A percentile compares a stretch with the other conserved stretches of the same genome.
Conservation (phyloP, 805 yeast species). For the Tetrapisispora namnaoensis region DNA sequence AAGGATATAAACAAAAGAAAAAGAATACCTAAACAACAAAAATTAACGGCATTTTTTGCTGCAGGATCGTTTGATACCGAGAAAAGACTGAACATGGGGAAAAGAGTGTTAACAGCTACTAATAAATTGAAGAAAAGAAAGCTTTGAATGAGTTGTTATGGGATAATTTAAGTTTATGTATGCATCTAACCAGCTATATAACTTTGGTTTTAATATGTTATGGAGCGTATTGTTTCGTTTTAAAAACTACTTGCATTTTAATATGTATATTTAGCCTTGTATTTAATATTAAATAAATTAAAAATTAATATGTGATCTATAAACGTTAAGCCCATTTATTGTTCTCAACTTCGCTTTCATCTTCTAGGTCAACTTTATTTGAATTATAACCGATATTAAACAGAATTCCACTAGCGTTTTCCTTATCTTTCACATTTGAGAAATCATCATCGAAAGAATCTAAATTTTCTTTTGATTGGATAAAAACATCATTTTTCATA, state of each 20-base stretch:
- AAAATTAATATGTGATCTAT: not conserved
- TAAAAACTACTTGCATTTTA: not conserved
- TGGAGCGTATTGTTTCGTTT: too few relatives aligned
- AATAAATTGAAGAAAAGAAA: constrained; percentile 32
- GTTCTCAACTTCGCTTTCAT: constrained; percentile 1
- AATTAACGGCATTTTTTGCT: constrained; percentile 60
- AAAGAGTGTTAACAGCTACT: constrained; percentile 53
- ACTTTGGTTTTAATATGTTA: too few relatives aligned
- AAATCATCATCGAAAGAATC: too few relatives aligned
- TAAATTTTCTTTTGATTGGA: not conserved
- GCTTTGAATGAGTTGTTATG: constrained; percentile 5
- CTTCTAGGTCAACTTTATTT: not conserved
- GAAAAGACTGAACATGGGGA: constrained; percentile 43
- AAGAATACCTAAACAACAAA: constrained; percentile 45
- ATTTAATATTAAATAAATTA: not conserved
- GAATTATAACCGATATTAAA: not conserved
- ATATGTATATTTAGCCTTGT: not conserved
- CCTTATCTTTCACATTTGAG: not conserved
- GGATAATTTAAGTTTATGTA: not conserved
- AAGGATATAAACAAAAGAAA: constrained; percentile 61
- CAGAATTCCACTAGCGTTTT: not conserved
- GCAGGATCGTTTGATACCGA: constrained; percentile 41
- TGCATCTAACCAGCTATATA: not conserved
- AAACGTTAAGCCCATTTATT: constrained; percentile 2
- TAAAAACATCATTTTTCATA: not conserved